Evolutionary conservation across 345 rosid species (phyloP).

Genomic region (Bretschneidera sinensis): DNA sequence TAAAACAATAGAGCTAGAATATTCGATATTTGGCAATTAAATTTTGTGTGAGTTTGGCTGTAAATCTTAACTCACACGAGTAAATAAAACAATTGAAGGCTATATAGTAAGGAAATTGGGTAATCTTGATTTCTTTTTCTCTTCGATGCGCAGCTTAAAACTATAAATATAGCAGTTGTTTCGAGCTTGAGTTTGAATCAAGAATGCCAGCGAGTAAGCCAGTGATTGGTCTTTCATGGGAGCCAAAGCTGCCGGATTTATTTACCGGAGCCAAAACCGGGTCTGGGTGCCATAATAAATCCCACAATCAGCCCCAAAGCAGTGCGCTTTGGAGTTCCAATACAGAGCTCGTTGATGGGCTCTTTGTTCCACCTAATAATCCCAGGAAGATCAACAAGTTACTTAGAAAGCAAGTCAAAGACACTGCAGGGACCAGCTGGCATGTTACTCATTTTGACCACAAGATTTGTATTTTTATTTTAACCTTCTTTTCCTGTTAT

Average conservation of each 20-base stretch:
- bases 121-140: not conserved
- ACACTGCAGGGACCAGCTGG: conserved; percentile 71
- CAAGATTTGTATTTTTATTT: not conserved
- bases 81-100: too few species aligned
- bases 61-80: too few species aligned
- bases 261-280: conserved; percentile 12
- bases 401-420: conserved; percentile 59
- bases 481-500: not conserved
- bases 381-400: conserved; percentile 69
- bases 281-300: conserved; percentile 14
- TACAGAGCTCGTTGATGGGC: conserved; percentile 70
- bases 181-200: not conserved
- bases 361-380: conserved; percentile 67
- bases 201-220: conserved; percentile 55
- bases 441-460: conserved; percentile 11
- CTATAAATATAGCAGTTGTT: not conserved
- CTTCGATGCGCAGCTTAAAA: not conserved
- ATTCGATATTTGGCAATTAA: too few species aligned
- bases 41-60: too few species aligned
- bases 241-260: conserved; percentile 59
- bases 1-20: too few species aligned
- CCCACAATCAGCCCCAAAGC: conserved; percentile 20
- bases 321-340: conserved; percentile 55
- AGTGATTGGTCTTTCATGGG: conserved; percentile 76
- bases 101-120: too few species aligned